Base-by-base conservation (phyloP, 352 stramenopile genomes). In the Globisporangium iwayamae region DNA sequence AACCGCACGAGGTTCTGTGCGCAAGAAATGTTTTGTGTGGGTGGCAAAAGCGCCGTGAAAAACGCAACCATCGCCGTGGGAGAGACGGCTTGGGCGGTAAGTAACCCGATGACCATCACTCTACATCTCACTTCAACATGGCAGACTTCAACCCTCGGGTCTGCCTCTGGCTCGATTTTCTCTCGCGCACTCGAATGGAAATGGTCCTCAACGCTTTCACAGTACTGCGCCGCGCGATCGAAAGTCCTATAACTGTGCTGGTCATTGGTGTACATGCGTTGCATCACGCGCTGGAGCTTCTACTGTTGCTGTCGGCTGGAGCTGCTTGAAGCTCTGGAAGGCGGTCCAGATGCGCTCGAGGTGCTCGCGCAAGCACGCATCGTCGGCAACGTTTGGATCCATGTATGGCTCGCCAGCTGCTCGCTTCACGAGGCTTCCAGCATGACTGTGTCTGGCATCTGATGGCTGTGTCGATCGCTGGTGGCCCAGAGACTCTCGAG, bases 261-360 rank as follows among this genome's bases (percentile, higher is more conserved):
- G 45, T 34, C 20, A n/a, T 53, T n/a, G 11, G 7, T 51, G 14
- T 9, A 41, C 4, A 10, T 41, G 11, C 36, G 36, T 11, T 41
- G 8, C 9, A 4, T 41, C 36, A 14, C 7, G 8, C 14, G 14
- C 28, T 56, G 7, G 11, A 25, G 28, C 3, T 28, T 1, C 25
- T 28, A 28, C 25, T 28, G 25, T 28, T 28, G 25, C 25, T 28
- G 25, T 28, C 25, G 25, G 1, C 20, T 1, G 46, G 11, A 18
- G 32, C 18, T 38, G 7, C 22, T 45, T 43, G 45, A 67, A 70
- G 11, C 25, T 38, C n/a, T 39, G 63, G 36, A 84, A 84, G 20
- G 76, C 72, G 1, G 63, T 69, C 60, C 55, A 69, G 28, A 84
- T 74, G 55, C 78, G 62, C 32, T 76, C 65, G 25, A 81, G 60